Evolutionary conservation across 2,329 filamentous ascomycete genomes (phyloP), one percentile per base, ranked within the genome.

Genomic region (Clathrospora elynae): DNA sequence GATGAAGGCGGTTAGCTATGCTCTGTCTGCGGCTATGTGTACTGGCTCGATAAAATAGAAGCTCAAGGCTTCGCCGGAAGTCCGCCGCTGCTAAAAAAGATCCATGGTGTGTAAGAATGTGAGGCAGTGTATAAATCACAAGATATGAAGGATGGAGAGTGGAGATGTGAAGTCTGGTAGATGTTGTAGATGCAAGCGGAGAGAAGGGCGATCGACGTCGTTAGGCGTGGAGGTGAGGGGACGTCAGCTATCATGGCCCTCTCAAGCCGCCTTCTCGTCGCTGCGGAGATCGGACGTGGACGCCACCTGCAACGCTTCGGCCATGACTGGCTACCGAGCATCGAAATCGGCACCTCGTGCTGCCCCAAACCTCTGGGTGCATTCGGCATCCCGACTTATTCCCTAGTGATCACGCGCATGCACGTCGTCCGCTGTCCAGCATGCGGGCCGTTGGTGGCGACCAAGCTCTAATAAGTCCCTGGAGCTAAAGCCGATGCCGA

Each of bases 21-120:
- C 18, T 23, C 12, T 33, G 23, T 36, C 18, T 13, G 38, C 32
- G 14, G 25, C 20, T 45, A 42, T 30, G 23, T 36, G 47, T 42
- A 41, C 39, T 46, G 24, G 42, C 32, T 35, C 30, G 46, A 46
- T 39, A 43, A 49, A 57, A 54, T 55, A 52, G 53, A 56, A 57
- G 55, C 55, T 33, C 53, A 44, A 41, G 57, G 58, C 59, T 58
- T 51, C 54, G 42, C 35, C 32, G 19, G 45, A 51, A 53, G 44
- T 49, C 41, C 35, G 40, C 33, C 32, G 45, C 36, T 44, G 37
- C 52, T 61, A 67, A 40, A 51, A 59, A 50, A 35, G 42, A 31
- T 48, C 46, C 55, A 58, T 58, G 31, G 30, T 34, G 42, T n/a
- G n/a, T n/a, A 40, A 25, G 23, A 12, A 14, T 17, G 36, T 6